phyloP scores from a whole-genome alignment of 129 eudicot species.

The Escallonia herrerae region DNA sequence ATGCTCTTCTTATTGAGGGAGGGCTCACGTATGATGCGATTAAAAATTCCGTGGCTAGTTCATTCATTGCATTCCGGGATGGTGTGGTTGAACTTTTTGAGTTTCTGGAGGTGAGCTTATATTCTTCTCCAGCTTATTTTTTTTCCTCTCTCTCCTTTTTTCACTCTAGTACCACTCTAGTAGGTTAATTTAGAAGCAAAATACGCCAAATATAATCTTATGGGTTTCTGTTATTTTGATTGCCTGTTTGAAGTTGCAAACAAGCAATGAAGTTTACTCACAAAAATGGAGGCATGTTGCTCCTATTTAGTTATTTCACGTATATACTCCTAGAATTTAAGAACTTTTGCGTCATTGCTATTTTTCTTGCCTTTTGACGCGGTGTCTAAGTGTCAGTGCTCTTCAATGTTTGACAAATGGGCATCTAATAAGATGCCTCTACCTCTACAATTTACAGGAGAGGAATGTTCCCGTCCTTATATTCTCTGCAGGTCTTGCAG shows the following conservation, averaged over 20 bases:
- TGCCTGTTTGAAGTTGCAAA: not conserved
- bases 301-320: too few relatives aligned
- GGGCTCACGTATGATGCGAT: conserved; percentile 76
- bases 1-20: conserved; percentile 84
- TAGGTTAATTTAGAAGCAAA: not conserved
- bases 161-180: not conserved
- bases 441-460: conserved; percentile 38
- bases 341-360: too few relatives aligned
- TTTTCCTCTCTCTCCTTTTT: not conserved
- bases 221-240: not conserved
- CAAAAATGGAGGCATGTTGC: too few relatives aligned
- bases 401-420: too few relatives aligned
- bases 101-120: conserved; percentile 56
- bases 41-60: conserved; percentile 56
- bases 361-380: too few relatives aligned
- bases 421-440: not conserved
- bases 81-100: conserved; percentile 82
- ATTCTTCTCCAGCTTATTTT: not conserved
- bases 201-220: not conserved
- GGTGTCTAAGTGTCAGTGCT: too few relatives aligned
- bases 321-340: too few relatives aligned
- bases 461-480: conserved; percentile 74
- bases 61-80: conserved; percentile 65
- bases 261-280: too few relatives aligned
- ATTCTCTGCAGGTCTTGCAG: conserved; percentile 95